Evolutionary conservation across 768 basidiomycete species (phyloP).

Genomic region (Kwoniella mangroviensis): DNA sequence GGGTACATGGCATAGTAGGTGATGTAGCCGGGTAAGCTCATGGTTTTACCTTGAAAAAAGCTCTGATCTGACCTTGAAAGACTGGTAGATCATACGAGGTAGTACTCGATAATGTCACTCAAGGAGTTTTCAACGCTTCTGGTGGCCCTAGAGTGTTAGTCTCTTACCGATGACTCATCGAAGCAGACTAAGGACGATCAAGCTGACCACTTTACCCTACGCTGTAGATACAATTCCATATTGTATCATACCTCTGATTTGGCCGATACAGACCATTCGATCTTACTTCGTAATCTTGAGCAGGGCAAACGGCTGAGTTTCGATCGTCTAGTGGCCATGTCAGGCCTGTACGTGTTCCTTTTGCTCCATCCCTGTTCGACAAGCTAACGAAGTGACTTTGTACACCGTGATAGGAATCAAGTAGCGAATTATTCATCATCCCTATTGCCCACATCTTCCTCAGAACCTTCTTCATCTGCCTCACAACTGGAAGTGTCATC

Average conservation of each 20-base stretch:
- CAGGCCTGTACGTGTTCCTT: constrained; percentile 33
- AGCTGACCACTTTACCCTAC: too few species aligned
- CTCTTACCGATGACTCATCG: background rate
- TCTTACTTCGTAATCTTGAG: constrained; percentile 35
- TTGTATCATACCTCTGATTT: constrained; percentile 37
- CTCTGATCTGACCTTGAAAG: too few species aligned
- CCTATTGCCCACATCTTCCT: background rate
- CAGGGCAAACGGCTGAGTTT: constrained; percentile 38
- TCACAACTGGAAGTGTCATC: constrained; percentile 11
- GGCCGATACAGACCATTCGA: constrained; percentile 22
- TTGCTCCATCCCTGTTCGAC: background rate
- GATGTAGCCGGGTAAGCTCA: constrained; percentile 33
- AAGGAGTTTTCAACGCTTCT: constrained; percentile 36
- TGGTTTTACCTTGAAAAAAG: too few species aligned
- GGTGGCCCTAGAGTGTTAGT: constrained; percentile 36
- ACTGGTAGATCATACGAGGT: constrained; percentile 39
- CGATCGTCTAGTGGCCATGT: constrained; percentile 36
- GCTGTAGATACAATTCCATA: constrained; percentile 34
- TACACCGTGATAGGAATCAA: background rate
- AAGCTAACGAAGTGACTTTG: background rate
- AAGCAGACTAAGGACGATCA: background rate
- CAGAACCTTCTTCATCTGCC: background rate
- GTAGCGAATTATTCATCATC: background rate
- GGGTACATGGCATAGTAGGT: constrained; percentile 32
- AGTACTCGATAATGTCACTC: constrained; percentile 28